A percentile compares a stretch with the other conserved stretches of the same genome.
phyloP scores from a whole-genome alignment of 441 rosid genomes.

The Sinapis alba region DNA sequence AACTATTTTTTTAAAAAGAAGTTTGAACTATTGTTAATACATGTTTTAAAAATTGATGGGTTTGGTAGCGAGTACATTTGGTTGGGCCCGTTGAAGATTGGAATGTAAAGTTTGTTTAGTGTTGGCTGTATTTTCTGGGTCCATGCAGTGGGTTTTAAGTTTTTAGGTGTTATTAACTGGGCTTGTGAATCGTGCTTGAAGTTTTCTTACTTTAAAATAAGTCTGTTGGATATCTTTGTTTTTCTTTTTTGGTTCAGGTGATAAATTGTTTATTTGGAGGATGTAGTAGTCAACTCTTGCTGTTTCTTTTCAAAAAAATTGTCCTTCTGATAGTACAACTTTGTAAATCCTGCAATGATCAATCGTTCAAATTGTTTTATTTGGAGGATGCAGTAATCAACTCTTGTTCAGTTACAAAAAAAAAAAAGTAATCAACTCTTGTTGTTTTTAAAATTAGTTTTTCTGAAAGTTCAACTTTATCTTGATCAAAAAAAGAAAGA shows the following conservation, averaged over 20 bases:
- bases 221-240: neutral
- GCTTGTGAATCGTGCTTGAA: neutral
- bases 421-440: neutral
- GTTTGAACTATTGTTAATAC: no score
- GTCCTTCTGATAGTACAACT: neutral
- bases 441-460: neutral
- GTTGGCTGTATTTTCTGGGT: no score
- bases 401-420: no score
- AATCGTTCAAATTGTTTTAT: neutral
- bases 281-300: neutral
- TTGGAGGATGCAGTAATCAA: neutral
- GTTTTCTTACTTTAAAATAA: neutral
- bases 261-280: neutral
- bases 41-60: no score
- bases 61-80: no score
- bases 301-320: neutral
- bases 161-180: no score
- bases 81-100: no score
- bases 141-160: no score
- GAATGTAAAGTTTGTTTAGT: no score
- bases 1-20: no score
- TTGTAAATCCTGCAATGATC: neutral
- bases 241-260: neutral
- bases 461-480: neutral
- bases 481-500: neutral